Base-by-base conservation (phyloP, 2,329 filamentous ascomycete genomes). In the Penicillium sp. region DNA sequence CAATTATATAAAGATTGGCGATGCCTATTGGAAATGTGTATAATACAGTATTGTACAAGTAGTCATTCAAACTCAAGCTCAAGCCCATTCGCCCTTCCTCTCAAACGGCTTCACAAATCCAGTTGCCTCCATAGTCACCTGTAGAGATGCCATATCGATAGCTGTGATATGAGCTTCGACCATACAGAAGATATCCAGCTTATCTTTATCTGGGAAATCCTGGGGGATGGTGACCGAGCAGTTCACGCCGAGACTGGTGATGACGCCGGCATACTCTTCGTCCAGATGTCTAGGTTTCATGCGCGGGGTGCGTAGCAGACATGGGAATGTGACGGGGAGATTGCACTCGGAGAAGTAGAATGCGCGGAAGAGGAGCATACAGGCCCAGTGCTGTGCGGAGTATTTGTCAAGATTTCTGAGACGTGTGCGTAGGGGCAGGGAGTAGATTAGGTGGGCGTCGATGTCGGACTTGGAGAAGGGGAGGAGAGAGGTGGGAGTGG, bases 331-430 rank as follows among this genome's bases (percentile, higher is more conserved):
- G 17, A 78, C 68, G 0, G 84, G 84, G 5, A 86, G 70, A 1
- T 70, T 51, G 12, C 78, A 79, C 64, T 86, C 81, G 10, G 75
- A 74, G 68, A 82, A 85, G 65, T 84, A 79, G 65, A 82, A 79
- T 15, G 83, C 84, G 43, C 85, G 82, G 72, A 83, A 82, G 39
- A 87, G 74, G 2, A 85, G 79, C 68, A 82, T 77, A 15, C 75
- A 68, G 2, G 74, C 68, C 85, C 85, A 88, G 65, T 80, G 80
- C 7, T 72, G 60, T 60, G 69, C 49, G 65, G 77, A 68, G 63
- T 66, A 51, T 5, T 53, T 63, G 15, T 71, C 70, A 25, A 82
- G 79, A n/a, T 78, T 64, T 25, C 69, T 66, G 42, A 75, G 68
- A 13, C 74, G 54, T 59, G 69, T 66, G 77, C 79, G 67, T 71